phyloP scores from a whole-genome alignment of 768 basidiomycete genomes.

The Favolaschia claudopus region DNA sequence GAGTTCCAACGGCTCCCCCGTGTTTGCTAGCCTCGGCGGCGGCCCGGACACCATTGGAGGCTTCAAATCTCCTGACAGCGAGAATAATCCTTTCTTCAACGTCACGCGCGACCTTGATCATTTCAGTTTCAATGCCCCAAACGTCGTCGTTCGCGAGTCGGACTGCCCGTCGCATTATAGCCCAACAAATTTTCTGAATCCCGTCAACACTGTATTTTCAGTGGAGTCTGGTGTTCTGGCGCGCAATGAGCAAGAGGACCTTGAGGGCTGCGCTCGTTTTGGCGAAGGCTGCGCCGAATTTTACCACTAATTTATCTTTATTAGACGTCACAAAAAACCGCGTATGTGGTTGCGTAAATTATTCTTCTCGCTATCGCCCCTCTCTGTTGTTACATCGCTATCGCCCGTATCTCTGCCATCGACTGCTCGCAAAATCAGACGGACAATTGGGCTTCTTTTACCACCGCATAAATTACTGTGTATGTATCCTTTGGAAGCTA shows the following conservation, averaged over 20 bases:
- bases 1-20: slow-evolving; percentile 51
- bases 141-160: slow-evolving; percentile 37
- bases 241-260: slow-evolving; percentile 43
- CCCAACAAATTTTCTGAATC: slow-evolving; percentile 21
- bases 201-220: slow-evolving; percentile 29
- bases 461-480: slow-evolving; percentile 24
- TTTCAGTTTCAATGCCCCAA: slow-evolving; percentile 56
- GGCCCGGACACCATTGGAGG: slow-evolving; percentile 26
- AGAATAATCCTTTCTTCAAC: slow-evolving; percentile 49
- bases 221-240: slow-evolving; percentile 34
- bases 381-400: slow-evolving; percentile 6
- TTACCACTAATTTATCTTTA: slow-evolving; percentile 24
- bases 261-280: slow-evolving; percentile 52
- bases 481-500: slow-evolving; percentile 20
- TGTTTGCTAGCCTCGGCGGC: slow-evolving; percentile 47
- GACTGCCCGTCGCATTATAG: slow-evolving; percentile 40
- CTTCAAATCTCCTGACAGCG: slow-evolving; percentile 46
- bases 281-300: slow-evolving; percentile 48
- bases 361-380: slow-evolving; percentile 20
- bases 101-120: slow-evolving; percentile 55
- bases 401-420: neutral
- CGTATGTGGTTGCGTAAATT: slow-evolving; percentile 6
- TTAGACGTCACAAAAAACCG: slow-evolving; percentile 7
- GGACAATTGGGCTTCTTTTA: slow-evolving; percentile 15
- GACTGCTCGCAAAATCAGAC: slow-evolving; percentile 2